Conservation (phyloP, 225 moss, liverwort and hornwort species). For the Pseudoscleropodium purum region DNA sequence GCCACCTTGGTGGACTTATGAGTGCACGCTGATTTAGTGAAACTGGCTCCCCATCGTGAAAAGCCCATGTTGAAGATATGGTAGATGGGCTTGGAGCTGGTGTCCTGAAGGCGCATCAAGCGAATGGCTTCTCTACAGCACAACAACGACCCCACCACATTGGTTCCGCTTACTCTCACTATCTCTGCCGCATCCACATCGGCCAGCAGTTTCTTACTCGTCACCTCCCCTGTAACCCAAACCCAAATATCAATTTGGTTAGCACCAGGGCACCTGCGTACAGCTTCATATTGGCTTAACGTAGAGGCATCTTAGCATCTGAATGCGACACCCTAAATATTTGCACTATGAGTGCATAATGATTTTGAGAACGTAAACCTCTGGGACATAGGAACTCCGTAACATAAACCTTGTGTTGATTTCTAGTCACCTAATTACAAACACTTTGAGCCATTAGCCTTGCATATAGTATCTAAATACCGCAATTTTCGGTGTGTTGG, state of each 20-base stretch:
- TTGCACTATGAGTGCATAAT: neutral
- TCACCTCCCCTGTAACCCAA: conserved; percentile 69
- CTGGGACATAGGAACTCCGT: neutral
- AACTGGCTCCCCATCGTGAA: conserved; percentile 79
- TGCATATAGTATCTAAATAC: neutral
- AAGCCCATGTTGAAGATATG: conserved; percentile 99
- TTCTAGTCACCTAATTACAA: neutral
- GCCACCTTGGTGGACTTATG: conserved; percentile 95
- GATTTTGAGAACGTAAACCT: neutral
- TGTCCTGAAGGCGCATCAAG: conserved; percentile 60
- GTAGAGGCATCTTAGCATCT: neutral
- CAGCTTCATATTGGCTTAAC: neutral
- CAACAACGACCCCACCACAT: conserved; percentile 84
- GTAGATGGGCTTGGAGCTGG: conserved; percentile 41
- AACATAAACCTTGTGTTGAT: neutral
- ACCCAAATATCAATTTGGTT: neutral
- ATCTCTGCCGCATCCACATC: conserved; percentile 88
- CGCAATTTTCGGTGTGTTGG: too few relatives aligned
- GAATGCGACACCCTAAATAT: neutral
- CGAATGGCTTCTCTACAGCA: conserved; percentile 92
- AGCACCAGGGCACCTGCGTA: neutral
- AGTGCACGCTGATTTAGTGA: conserved; percentile 91
- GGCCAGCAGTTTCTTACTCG: conserved; percentile 75
- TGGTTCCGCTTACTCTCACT: conserved; percentile 75
- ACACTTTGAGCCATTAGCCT: neutral